These are phyloP conservation scores for Dichomitus squalens DNA, from an alignment of 1,284 basidiomycete species.

Conservation along the genomic window DNA sequence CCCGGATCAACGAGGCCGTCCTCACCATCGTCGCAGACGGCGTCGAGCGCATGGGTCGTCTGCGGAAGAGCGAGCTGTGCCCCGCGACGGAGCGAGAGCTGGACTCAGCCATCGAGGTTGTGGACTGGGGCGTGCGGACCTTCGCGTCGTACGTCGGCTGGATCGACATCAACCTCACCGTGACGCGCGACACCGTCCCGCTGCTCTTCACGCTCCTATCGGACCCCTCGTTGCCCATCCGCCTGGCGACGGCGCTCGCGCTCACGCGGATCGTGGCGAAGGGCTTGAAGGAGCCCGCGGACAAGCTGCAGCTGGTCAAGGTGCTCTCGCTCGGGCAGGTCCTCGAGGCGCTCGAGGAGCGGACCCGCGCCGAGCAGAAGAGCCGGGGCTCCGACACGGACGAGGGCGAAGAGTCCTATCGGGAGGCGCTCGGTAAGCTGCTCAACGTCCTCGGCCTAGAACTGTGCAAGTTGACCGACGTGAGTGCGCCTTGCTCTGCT, in stretches of 20 bases:
- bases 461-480: slow-evolving; percentile 83
- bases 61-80: slow-evolving; percentile 52
- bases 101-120: slow-evolving; percentile 73
- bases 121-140: slow-evolving; percentile 88
- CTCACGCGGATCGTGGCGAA: slow-evolving; percentile 86
- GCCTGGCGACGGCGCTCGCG: slow-evolving; percentile 82
- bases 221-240: slow-evolving; percentile 78
- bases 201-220: slow-evolving; percentile 87
- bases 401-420: slow-evolving; percentile 82
- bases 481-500: slow-evolving; percentile 39
- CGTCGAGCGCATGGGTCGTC: slow-evolving; percentile 56
- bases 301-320: slow-evolving; percentile 91
- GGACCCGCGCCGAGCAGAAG: slow-evolving; percentile 71
- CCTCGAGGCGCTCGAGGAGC: slow-evolving; percentile 77
- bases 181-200: slow-evolving; percentile 88
- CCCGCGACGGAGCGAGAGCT: slow-evolving; percentile 50
- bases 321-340: slow-evolving; percentile 86
- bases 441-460: slow-evolving; percentile 87
- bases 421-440: slow-evolving; percentile 87
- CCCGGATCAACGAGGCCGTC: slow-evolving; percentile 85
- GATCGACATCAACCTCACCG: slow-evolving; percentile 96
- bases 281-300: slow-evolving; percentile 89
- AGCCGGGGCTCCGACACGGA: slow-evolving; percentile 69
- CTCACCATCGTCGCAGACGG: slow-evolving; percentile 82
- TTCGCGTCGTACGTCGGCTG: slow-evolving; percentile 96